Evolutionary conservation across 2,329 filamentous ascomycete species (phyloP), one percentile per base, ranked within the genome.

Genomic region (Aspergillus cejpii): DNA sequence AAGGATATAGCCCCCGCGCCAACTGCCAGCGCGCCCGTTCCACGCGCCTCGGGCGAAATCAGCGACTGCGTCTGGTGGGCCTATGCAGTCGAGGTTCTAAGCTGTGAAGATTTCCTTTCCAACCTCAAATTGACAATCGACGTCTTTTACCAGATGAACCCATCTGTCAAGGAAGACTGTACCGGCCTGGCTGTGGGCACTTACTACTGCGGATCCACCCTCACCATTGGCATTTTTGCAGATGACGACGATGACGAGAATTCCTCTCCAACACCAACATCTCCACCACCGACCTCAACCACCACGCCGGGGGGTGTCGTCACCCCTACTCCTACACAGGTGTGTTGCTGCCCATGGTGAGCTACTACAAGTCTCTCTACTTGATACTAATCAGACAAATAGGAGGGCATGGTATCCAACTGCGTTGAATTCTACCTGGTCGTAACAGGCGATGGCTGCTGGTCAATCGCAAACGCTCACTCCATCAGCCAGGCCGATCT

Each of bases 161-260:
- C 65, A 1, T 51, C 51, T 15, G 52, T 63, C 11, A 53, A 56
- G 5, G 42, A 33, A 7, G 48, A 52, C 21, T 67, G 64, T 44
- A 36, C 20, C 6, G 50, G 53, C 7, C 53, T 67, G 14, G 48
- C 51, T 44, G 37, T 43, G 5, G 53, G 53, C 3, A 48, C 57
- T 23, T 57, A 57, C 6, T 51, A 55, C 31, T 62, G 59, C 41
- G 43, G 33, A 3, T 37, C 33, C 5, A 26, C 39, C 10, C 33
- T 43, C 12, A 49, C 26, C 20, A 21, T 10, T 27, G 26, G 26
- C 26, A 10, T 12, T 27, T 7, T 27, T 10, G 26, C 26, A 7
- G 12, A 7, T 12, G 12, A 12, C 26, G 12, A 27, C 26, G 26
- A n/a, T n/a, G n/a, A n/a, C n/a, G 8, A 27, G 12, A 7, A 27